Evolutionary conservation across 768 basidiomycete species (phyloP), one percentile per base, ranked within the genome.

Genomic region (Russula dissimulans): DNA sequence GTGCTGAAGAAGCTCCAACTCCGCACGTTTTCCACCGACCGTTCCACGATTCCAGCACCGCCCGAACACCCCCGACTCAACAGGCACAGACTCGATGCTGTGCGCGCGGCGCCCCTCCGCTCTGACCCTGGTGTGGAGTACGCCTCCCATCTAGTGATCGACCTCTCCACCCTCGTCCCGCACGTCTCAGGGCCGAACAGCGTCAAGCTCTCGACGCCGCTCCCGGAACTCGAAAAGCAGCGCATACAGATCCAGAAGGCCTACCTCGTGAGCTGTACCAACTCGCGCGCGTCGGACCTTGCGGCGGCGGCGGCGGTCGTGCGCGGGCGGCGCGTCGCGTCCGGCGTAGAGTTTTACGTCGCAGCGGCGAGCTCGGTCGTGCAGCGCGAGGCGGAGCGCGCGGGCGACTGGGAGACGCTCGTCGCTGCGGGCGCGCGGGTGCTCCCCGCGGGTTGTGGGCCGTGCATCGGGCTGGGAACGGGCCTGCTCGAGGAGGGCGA

Each of bases 121-220:
- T 91, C 97, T 0, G 97, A 99, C 67, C 70, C 80, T 0, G 83
- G 81, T 45, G 94, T 91, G 0, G 70, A 79, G 60, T 99, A 99
- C 71, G 79, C 92, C 1, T 86, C 91, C 6, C 91, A 94, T 70
- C 85, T 99, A 49, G 78, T 88, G 9, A 85, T 99, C 67, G 91
- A 98, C 73, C 84, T 99, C 12, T 90, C 93, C 6, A 89, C 95
- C 0, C 85, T 99, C 41, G 87, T 95, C 0, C 95, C 97, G 0
- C 90, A 98, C 69, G 87, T 97, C 41, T 97, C 95, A 15, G 97
- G 97, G 1, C 97, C 97, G 12, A 99, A 98, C 74, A 93, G 91
- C 67, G 95, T 98, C 71, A 99, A 99, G 73, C 72, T 98, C 51
- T 90, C 95, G n/a, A 98, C 86, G 0, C 89, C 97, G 0, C 81